Evolutionary conservation across 768 basidiomycete genomes (phyloP).

Genomic region (Amanita rubescens): DNA sequence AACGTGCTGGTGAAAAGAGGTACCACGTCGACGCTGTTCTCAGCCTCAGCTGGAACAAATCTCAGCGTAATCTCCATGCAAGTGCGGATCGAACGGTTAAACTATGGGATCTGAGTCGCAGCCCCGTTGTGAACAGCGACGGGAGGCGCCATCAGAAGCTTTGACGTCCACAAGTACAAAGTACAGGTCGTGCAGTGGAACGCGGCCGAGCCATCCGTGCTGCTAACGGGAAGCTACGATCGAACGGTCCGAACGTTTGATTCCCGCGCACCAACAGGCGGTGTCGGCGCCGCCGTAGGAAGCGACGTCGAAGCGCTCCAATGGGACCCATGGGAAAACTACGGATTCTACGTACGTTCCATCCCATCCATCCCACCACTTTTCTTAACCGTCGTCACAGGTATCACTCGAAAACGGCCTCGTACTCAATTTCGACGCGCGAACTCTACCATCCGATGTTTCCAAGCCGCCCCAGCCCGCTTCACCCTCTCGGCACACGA

Average conservation of each 20-base stretch:
- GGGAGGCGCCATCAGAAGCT: conserved; percentile 73
- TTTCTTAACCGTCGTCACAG: too few relatives aligned
- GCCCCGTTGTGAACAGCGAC: conserved; percentile 35
- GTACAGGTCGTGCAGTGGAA: conserved; percentile 98
- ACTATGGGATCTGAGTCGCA: conserved; percentile 87
- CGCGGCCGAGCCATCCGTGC: conserved; percentile 74
- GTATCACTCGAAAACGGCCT: conserved; percentile 93
- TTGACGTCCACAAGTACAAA: conserved; percentile 84
- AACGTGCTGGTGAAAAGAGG: conserved; percentile 48
- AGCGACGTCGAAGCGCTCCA: conserved; percentile 90
- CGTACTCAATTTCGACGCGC: conserved; percentile 87
- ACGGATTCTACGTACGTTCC: conserved; percentile 79
- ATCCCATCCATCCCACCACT: too few relatives aligned
- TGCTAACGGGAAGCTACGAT: conserved; percentile 92
- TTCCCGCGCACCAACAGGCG: conserved; percentile 71
- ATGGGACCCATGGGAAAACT: conserved; percentile 95
- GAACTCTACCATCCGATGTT: conserved; percentile 70
- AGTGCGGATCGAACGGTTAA: conserved; percentile 96
- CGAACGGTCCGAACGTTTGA: conserved; percentile 94
- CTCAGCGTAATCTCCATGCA: conserved; percentile 83
- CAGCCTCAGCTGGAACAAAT: conserved; percentile 87
- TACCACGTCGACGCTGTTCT: conserved; percentile 94
- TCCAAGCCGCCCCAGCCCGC: conserved; percentile 56
- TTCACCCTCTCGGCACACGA: conserved; percentile 95
- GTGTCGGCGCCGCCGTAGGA: conserved; percentile 79